A percentile compares a stretch with the other conserved stretches of the same genome.
These are phyloP conservation scores for Globisporangium splendens DNA, from an alignment of 352 stramenopile genomes.

Conservation along the genomic window DNA sequence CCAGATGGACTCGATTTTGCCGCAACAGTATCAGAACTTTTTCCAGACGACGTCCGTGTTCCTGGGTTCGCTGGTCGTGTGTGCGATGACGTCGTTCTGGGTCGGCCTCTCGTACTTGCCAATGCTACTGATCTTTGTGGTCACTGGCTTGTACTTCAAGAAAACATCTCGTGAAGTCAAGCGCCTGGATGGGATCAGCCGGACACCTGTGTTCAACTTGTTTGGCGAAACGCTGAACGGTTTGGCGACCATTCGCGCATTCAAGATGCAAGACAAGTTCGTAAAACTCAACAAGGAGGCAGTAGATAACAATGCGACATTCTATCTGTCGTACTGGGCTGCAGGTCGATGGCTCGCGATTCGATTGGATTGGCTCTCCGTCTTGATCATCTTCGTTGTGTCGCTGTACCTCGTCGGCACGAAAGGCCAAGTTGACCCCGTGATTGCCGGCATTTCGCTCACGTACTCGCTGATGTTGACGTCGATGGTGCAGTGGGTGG, in stretches of 20 bases:
- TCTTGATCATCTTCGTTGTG: constrained; percentile 78
- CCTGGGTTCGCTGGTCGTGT: constrained; percentile 20
- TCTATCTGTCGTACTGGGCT: constrained; percentile 24
- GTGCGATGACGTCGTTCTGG: constrained; percentile 8
- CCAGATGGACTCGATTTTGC: constrained; percentile 36
- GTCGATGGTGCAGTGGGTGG: constrained; percentile 84
- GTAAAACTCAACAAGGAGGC: constrained; percentile 28
- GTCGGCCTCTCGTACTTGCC: constrained; percentile 36
- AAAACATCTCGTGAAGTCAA: constrained; percentile 83
- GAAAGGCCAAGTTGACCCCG: constrained; percentile 30
- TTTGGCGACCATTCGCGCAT: constrained; percentile 87
- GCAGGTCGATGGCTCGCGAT: constrained; percentile 90
- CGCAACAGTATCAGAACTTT: constrained; percentile 31
- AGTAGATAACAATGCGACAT: constrained; percentile 13
- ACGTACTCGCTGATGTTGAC: constrained; percentile 89
- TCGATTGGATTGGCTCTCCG: constrained; percentile 66
- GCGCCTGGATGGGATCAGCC: constrained; percentile 87
- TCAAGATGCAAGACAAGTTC: constrained; percentile 31
- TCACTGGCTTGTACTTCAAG: constrained; percentile 83
- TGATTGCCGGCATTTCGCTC: constrained; percentile 80
- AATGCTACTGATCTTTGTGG: constrained; percentile 46
- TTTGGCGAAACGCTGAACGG: constrained; percentile 90
- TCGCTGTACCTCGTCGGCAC: constrained; percentile 74
- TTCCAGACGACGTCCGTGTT: constrained; percentile 24
- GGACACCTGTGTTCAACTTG: constrained; percentile 89